These are phyloP conservation scores for Ormosia semicastrata DNA, from an alignment of 306 rosid genomes.

Conservation along the genomic window DNA sequence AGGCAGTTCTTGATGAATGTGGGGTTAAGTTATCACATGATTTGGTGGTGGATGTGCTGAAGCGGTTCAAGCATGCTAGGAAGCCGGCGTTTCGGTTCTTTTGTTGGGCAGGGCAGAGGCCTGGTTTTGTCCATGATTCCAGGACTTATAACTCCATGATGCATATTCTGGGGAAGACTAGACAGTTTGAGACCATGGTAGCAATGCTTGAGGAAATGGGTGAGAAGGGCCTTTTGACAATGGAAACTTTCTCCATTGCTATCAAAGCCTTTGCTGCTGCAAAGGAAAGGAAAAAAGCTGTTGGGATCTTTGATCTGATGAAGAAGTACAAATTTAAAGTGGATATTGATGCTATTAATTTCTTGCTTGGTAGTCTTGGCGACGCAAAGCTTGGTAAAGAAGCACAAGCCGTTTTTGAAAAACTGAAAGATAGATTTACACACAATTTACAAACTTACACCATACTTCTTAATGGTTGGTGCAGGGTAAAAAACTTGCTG, in stretches of 20 bases:
- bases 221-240: conserved; percentile 63
- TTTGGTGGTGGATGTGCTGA: conserved; percentile 78
- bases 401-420: conserved; percentile 72
- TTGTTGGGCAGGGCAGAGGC: conserved; percentile 74
- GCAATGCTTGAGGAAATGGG: conserved; percentile 89
- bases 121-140: conserved; percentile 65
- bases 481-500: conserved; percentile 66
- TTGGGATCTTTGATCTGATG: conserved; percentile 84
- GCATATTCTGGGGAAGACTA: conserved; percentile 74
- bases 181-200: conserved; percentile 92
- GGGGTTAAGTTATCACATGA: conserved; percentile 62
- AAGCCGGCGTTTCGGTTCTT: conserved; percentile 91
- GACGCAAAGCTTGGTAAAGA: conserved; percentile 77
- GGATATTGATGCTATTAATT: conserved; percentile 64
- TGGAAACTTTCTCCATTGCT: conserved; percentile 77
- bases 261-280: conserved; percentile 79
- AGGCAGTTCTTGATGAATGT: conserved; percentile 80
- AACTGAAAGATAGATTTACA: conserved; percentile 56
- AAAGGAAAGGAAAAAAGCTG: conserved; percentile 84
- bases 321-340: conserved; percentile 66
- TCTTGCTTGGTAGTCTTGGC: conserved; percentile 81
- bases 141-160: conserved; percentile 71
- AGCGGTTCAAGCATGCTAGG: conserved; percentile 75
- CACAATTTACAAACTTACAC: conserved; percentile 72
- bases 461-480: conserved; percentile 82